Base-by-base conservation (phyloP, 768 basidiomycete species). In the Collybiopsis confluens region DNA sequence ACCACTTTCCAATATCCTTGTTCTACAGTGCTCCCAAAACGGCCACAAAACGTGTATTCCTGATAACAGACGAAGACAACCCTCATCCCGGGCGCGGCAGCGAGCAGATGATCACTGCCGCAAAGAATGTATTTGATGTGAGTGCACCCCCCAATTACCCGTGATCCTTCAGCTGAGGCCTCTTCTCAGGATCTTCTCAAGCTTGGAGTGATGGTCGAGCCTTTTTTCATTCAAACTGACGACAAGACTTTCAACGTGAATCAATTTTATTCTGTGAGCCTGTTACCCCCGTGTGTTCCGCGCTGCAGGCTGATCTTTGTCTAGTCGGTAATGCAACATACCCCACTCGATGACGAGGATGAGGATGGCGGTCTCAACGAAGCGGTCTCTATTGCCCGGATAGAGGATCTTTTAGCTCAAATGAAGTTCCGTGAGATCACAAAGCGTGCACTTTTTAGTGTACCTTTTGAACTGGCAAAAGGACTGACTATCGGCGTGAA, bases 51-150 rank as follows among this genome's bases (percentile, higher is more conserved):
- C 85, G 94, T 4, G 80, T 98, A 1, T 98, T 98, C 65, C 72
- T 96, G 36, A 89, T 99, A 40, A 98, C 97, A 0, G 88, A 98
- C 64, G 85, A 90, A 59, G 92, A 94, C 60, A 69, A 89, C 59
- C 93, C 93, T 2, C 82, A 80, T 63, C 69, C 79, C 4, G 78
- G 79, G 10, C 65, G 73, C 4, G 75, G 73, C n/a, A 81, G 70
- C 61, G 74, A 76, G 41, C 85, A 87, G 49, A 68, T 91, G 9
- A 66, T 80, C 5, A 86, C 78, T 1, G 86, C 88, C 1, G 86
- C 89, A 11, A 75, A 79, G 55, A 90, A 86, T 2, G 90, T 86
- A 2, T 71, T 90, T 51, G 72, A 82, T 40, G 88, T 87, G 61
- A 57, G 80, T 70, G 15, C 13, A 28, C 46, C 26, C 33, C 10